These are phyloP conservation scores for Dichotomopilus funicola DNA, from an alignment of 2,329 filamentous ascomycete species.

Conservation along the genomic window DNA sequence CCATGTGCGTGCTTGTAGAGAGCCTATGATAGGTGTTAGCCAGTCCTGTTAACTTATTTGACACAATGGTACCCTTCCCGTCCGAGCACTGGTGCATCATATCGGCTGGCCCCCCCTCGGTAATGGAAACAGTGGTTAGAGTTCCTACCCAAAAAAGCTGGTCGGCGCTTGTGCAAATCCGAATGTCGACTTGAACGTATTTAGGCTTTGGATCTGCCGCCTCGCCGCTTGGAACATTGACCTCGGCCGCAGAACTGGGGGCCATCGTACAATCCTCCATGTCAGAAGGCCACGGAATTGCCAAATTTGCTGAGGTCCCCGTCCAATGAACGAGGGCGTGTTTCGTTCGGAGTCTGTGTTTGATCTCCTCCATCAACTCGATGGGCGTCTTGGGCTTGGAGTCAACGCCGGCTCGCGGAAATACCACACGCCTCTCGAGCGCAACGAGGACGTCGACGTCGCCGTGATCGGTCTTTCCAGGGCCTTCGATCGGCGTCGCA, in stretches of 20 bases:
- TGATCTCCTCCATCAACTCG: slow-evolving; percentile 28
- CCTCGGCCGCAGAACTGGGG: neutral
- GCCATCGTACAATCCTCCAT: neutral
- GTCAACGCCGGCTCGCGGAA: slow-evolving; percentile 4
- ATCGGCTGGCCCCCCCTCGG: neutral
- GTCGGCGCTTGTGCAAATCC: slow-evolving; percentile 39
- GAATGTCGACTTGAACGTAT: slow-evolving; percentile 65
- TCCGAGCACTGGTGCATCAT: too few species aligned
- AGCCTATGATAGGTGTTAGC: neutral
- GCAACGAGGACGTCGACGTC: slow-evolving; percentile 67
- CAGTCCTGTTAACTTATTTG: neutral
- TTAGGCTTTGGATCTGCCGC: slow-evolving; percentile 6
- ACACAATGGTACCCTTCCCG: too few species aligned
- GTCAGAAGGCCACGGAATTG: slow-evolving; percentile 47
- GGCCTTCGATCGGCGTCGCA: slow-evolving; percentile 59
- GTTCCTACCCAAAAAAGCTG: slow-evolving; percentile 47
- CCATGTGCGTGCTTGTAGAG: slow-evolving; percentile 65
- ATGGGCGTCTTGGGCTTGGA: neutral
- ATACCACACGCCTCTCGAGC: slow-evolving; percentile 17
- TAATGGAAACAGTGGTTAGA: neutral
- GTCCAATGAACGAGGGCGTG: slow-evolving; percentile 28
- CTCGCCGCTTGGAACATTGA: neutral
- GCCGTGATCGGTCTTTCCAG: slow-evolving; percentile 60
- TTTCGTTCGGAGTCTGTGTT: slow-evolving; percentile 40
- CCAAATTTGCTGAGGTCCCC: slow-evolving; percentile 38